Evolutionary conservation across 163 green algal genomes (phyloP), one percentile per base, ranked within the genome.

Genomic region (Prototheca wickerhamii): DNA sequence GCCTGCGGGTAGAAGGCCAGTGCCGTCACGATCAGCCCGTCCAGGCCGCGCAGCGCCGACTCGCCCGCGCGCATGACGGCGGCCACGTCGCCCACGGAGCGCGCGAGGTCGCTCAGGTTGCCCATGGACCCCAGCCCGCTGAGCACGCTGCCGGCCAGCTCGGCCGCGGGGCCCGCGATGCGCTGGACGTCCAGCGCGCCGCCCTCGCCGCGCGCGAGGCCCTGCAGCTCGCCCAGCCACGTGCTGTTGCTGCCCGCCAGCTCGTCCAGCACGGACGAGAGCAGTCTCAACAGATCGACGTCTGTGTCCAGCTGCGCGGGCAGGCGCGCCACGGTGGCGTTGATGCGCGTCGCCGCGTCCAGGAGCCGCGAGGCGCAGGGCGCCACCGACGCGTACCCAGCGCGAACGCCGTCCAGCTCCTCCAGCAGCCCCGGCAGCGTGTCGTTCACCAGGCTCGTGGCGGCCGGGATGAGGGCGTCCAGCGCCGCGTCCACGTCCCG

Each of bases 301-400:
- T 57, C n/a, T 18, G 15, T 31, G 26, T 35, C 35, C n/a, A 76
- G 42, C 25, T 32, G 33, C 0, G 23, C 1, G 0, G 73, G 73
- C 15, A 80, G 69, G 4, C 50, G 32, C 51, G 78, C 51, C 30
- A 80, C 69, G 7, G 50, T 64, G 6, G 54, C 12, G 32, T 80
- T 73, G 61, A 80, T 69, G 54, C 60, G 31, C 40, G 59, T 20
- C 3, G 60, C 53, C 26, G 56, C 59, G 2, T 35, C 59, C 49
- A 75, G 55, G 30, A 80, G 53, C 3, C 8, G 43, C 4, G 33
- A 23, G 23, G 74, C 37, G 64, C 69, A 78, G n/a, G 64, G 73
- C 61, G 34, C 29, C 3, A 34, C 55, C 0, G n/a, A 12, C 2
- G 29, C 49, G 58, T 78, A 79, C 40, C 42, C 43, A 26, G 23